Evolutionary conservation across 1,284 basidiomycete species (phyloP).

Genomic region (Cryptococcus sp.): DNA sequence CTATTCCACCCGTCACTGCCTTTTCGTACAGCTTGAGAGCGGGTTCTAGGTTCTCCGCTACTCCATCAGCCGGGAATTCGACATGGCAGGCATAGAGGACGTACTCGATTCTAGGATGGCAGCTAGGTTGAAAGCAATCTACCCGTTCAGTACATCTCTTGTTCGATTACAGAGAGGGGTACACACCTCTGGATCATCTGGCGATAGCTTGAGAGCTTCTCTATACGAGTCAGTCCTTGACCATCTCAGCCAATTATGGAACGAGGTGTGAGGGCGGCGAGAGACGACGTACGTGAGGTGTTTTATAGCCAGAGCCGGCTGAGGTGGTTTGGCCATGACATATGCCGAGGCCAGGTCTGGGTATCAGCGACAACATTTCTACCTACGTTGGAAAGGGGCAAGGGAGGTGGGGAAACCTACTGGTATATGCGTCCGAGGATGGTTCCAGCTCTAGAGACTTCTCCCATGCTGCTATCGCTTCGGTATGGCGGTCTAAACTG

Average conservation of each 20-base stretch:
- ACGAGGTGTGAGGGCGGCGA: constrained; percentile 11
- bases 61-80: neutral
- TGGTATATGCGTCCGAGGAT: constrained; percentile 87
- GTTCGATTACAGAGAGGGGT: neutral
- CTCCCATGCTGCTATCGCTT: constrained; percentile 80
- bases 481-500: constrained; percentile 75
- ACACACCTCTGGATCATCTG: constrained; percentile 74
- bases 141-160: constrained; percentile 8
- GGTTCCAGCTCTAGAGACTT: constrained; percentile 77
- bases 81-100: constrained; percentile 8
- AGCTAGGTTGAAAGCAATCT: constrained; percentile 85
- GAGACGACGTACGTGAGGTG: constrained; percentile 65
- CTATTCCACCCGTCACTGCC: constrained; percentile 41
- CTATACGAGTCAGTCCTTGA: constrained; percentile 47
- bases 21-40: constrained; percentile 43
- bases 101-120: constrained; percentile 45
- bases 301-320: constrained; percentile 83
- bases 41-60: constrained; percentile 42
- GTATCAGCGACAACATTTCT: neutral
- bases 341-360: constrained; percentile 91
- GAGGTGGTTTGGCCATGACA: constrained; percentile 74
- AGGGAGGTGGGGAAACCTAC: constrained; percentile 47
- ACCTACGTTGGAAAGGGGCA: neutral
- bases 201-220: constrained; percentile 74
- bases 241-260: neutral